A percentile compares a stretch with the other conserved stretches of the same genome.
phyloP scores from a whole-genome alignment of 805 yeast species.

The Komagataella populi region DNA sequence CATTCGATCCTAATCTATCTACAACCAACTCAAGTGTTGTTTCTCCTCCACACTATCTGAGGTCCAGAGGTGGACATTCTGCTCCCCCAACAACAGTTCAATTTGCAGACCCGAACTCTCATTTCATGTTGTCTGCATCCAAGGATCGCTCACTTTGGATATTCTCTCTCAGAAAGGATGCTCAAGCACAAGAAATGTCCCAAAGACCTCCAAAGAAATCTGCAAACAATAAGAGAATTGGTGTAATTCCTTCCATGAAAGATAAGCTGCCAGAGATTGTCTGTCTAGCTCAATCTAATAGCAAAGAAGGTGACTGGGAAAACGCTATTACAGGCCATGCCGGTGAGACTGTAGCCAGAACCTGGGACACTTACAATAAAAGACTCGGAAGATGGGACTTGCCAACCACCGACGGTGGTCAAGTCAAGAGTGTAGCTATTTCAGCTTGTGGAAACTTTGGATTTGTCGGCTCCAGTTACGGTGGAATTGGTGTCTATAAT shows the following conservation, averaged over 20 bases:
- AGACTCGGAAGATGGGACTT: constrained; percentile 68
- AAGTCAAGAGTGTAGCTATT: constrained; percentile 61
- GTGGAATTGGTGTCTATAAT: constrained; percentile 78
- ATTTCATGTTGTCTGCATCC: constrained; percentile 76
- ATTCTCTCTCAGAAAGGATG: constrained; percentile 87
- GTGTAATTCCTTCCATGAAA: constrained; percentile 35
- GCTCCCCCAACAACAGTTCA: constrained; percentile 69
- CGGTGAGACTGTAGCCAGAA: constrained; percentile 71
- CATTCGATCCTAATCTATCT: constrained; percentile 83
- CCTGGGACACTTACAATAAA: constrained; percentile 76
- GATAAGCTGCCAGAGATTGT: constrained; percentile 71
- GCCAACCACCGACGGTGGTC: constrained; percentile 63
- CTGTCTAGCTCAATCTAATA: constrained; percentile 55
- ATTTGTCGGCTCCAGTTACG: constrained; percentile 75
- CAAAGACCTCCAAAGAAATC: constrained; percentile 41
- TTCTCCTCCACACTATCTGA: constrained; percentile 79
- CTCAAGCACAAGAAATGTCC: constrained; percentile 89
- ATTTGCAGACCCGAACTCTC: constrained; percentile 68
- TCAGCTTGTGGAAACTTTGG: constrained; percentile 96
- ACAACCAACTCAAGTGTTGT: constrained; percentile 49
- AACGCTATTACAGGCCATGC: constrained; percentile 82
- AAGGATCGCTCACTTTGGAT: constrained; percentile 81
- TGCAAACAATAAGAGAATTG: constrained; percentile 38
- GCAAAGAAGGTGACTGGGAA: constrained; percentile 87
- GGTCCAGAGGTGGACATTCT: constrained; percentile 97